These are phyloP conservation scores for Hura crepitans DNA, from an alignment of 441 rosid genomes.

Conservation along the genomic window DNA sequence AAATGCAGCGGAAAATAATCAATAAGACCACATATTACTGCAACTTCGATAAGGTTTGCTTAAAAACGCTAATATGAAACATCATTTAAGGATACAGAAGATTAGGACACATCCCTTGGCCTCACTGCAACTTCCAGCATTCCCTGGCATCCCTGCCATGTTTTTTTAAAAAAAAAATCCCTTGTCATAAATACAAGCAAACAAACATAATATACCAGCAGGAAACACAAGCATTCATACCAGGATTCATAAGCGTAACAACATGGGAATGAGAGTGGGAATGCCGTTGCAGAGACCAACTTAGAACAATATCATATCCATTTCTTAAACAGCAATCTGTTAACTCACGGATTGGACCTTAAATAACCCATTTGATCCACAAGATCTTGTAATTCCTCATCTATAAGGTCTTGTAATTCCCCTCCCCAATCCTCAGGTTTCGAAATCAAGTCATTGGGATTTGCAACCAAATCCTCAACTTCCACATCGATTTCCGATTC, in stretches of 20 bases:
- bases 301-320: slow-evolving; percentile 16
- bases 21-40: slow-evolving; percentile 6
- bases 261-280: slow-evolving; percentile 18
- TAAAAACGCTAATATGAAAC: not conserved
- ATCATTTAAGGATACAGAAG: slow-evolving; percentile 33
- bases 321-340: slow-evolving; percentile 9
- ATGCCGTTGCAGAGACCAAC: slow-evolving; percentile 39
- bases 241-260: slow-evolving; percentile 26
- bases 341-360: slow-evolving; percentile 40
- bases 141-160: slow-evolving; percentile 31
- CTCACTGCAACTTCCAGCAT: slow-evolving; percentile 36
- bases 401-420: slow-evolving; percentile 50
- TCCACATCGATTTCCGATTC: slow-evolving; percentile 39
- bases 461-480: slow-evolving; percentile 44
- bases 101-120: slow-evolving; percentile 31
- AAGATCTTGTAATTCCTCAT: slow-evolving; percentile 50
- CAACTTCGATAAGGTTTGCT: not conserved
- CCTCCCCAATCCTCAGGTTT: slow-evolving; percentile 41
- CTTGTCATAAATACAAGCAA: slow-evolving; percentile 9
- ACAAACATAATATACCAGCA: not conserved
- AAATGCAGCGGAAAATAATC: slow-evolving; percentile 14
- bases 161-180: slow-evolving; percentile 19
- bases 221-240: not conserved
- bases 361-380: slow-evolving; percentile 66
- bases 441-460: slow-evolving; percentile 20